Evolutionary conservation across 768 basidiomycete species (phyloP).

Genomic region (Leccinum ochraceum): DNA sequence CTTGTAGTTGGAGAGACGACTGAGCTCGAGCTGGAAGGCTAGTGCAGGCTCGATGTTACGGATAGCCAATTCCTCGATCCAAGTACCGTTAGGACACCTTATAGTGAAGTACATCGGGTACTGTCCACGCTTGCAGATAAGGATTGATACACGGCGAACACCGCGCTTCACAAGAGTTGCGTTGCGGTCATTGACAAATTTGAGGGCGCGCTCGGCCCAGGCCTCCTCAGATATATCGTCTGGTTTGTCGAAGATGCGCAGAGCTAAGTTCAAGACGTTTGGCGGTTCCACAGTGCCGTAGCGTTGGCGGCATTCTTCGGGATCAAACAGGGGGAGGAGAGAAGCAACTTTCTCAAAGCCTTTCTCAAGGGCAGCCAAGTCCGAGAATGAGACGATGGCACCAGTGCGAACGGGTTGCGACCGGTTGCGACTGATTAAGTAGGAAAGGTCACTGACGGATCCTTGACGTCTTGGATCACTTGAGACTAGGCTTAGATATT

Average conservation of each 20-base stretch:
- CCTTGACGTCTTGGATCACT: slow-evolving; percentile 77
- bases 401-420: slow-evolving; percentile 90
- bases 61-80: slow-evolving; percentile 95
- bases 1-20: slow-evolving; percentile 95
- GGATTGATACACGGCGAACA: slow-evolving; percentile 87
- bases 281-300: slow-evolving; percentile 79
- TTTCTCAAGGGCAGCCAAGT: slow-evolving; percentile 60
- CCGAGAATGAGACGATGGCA: slow-evolving; percentile 88
- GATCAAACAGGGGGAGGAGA: slow-evolving; percentile 73
- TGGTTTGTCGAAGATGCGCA: slow-evolving; percentile 81
- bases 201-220: slow-evolving; percentile 72
- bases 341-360: slow-evolving; percentile 77
- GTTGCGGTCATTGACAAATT: slow-evolving; percentile 70
- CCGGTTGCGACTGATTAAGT: slow-evolving; percentile 84
- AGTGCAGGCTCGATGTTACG: slow-evolving; percentile 98
- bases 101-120: slow-evolving; percentile 96
- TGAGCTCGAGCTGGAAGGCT: slow-evolving; percentile 96
- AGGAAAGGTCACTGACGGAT: slow-evolving; percentile 94
- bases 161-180: slow-evolving; percentile 69
- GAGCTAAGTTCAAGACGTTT: slow-evolving; percentile 92
- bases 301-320: slow-evolving; percentile 69
- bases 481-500: slow-evolving; percentile 11
- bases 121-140: slow-evolving; percentile 87
- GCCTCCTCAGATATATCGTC: slow-evolving; percentile 76
- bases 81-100: slow-evolving; percentile 66